phyloP scores from a whole-genome alignment of 306 rosid genomes.

The Rosa rugosa region DNA sequence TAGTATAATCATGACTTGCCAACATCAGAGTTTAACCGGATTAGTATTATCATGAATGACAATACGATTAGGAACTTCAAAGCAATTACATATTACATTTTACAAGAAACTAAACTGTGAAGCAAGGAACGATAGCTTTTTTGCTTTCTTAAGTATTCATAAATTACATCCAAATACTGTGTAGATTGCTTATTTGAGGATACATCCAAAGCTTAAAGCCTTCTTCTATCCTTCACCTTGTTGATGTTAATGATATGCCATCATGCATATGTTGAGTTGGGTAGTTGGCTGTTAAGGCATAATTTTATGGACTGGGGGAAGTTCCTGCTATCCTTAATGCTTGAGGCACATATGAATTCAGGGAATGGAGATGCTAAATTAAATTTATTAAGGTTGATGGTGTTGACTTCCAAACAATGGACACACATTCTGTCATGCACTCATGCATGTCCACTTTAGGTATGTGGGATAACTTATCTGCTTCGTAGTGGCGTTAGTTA shows the following conservation, averaged over 20 bases:
- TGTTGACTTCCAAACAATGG: neutral
- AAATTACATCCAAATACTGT: neutral
- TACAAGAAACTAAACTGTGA: neutral
- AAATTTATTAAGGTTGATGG: neutral
- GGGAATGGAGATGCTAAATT: neutral
- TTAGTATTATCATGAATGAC: neutral
- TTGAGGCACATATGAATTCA: neutral
- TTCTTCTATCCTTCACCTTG: neutral
- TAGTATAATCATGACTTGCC: neutral
- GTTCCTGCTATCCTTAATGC: neutral
- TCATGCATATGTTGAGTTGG: neutral
- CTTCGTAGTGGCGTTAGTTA: neutral
- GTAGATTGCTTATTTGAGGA: neutral
- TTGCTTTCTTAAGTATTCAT: neutral
- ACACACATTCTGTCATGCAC: neutral
- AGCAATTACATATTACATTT: neutral
- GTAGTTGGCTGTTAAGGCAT: neutral
- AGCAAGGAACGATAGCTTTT: neutral
- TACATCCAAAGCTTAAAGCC: neutral
- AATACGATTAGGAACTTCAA: neutral
- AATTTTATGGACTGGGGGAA: neutral
- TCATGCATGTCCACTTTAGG: neutral
- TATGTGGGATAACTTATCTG: slow-evolving; percentile 13
- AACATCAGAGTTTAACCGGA: neutral
- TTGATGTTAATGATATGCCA: too few species aligned